Base-by-base conservation (phyloP, 768 basidiomycete genomes). In the Mycena crocata region DNA sequence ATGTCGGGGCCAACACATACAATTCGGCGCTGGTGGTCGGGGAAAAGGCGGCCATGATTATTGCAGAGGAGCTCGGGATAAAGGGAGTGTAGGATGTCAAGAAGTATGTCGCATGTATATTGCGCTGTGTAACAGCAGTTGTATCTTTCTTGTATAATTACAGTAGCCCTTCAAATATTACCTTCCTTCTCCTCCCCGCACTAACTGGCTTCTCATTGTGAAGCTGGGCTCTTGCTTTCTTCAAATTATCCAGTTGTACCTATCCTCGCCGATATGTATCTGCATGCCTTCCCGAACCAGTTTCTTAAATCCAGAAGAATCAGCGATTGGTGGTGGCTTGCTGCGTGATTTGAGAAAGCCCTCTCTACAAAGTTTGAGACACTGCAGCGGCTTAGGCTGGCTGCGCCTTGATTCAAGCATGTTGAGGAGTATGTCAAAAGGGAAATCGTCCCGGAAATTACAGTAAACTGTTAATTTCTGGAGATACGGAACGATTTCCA, bases 21-120 rank as follows among this genome's bases (percentile, higher is more conserved):
- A 79, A 75, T 50, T 74, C 80, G 8, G 79, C 80, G 12, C 62
- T 83, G 23, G 77, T 76, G 1, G 75, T 89, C n/a, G 88, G 86
- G 1, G 88, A 90, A 76, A 89, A 88, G 75, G 89, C 86, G 0
- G 86, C 87, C 0, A 51, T 80, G n/a, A 80, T 89, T 40, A 85
- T 89, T 40, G 85, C 83, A 14, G 80, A 84, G 54, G 87, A 88
- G n/a, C 62, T 79, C n/a, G 78, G 77, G 23, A 69, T 76, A 51
- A 68, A 69, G 39, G 72, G 67, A 0, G 70, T 73, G 35, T 69
- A 62, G 56, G 12, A 39, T 24, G 35, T 54, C 8, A 15, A 21
- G 9, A 12, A 24, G 7, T 14, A 50, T 14, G 24, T 31, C 30
- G 48, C 31, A 28, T 50, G 48, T 50, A 30, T 50, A n/a, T 26